Evolutionary conservation across 106 monocot species (phyloP), one percentile per base, ranked within the genome.

Genomic region (Narthecium ossifragum): DNA sequence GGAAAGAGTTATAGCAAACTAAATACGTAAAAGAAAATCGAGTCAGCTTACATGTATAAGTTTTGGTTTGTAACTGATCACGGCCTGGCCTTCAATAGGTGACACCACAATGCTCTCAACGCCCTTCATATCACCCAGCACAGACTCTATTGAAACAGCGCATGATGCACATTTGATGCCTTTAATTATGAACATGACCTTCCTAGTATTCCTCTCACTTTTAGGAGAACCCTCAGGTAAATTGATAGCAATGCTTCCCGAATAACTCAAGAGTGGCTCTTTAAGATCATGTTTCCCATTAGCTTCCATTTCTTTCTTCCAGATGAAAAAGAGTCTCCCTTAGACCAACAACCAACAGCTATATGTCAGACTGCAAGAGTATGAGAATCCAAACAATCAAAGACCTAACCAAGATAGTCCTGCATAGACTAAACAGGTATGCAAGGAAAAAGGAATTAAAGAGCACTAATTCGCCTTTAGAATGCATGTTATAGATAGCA

Each of bases 101-200:
- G 88, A 85, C 3, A 89, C 85, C 0, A 64, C 55, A 50, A 85
- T 61, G 59, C 64, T 85, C 47, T 79, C 77, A 11, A 93, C 53
- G 15, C 93, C 93, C n/a, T 63, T 65, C 60, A 85, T 68, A 30
- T 58, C 57, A 31, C 67, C 65, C 28, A 93, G 20, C 23, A 67
- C 65, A 2, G 82, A 74, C 70, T 93, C 88, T 49, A 93, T 82
- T 15, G 81, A 80, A 15, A 64, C 50, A 2, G 59, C 71, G 53
- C 88, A 88, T 23, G 93, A 85, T 11, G 88, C 74, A 40, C 85
- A 88, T 13, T 66, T 69, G 9, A 80, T 77, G 12, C 79, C 88
- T 21, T 75, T 58, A 61, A 93, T 75, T 53, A 62, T 85, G 37
- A 93, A 67, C 68, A 45, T 47, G 30, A 82, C 56, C 69, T 77